Percentiles rank a stretch among this genome's conserved stretches.
These are phyloP conservation scores for Aspergillus proliferans DNA, from an alignment of 2,329 filamentous ascomycete genomes.

Conservation along the genomic window DNA sequence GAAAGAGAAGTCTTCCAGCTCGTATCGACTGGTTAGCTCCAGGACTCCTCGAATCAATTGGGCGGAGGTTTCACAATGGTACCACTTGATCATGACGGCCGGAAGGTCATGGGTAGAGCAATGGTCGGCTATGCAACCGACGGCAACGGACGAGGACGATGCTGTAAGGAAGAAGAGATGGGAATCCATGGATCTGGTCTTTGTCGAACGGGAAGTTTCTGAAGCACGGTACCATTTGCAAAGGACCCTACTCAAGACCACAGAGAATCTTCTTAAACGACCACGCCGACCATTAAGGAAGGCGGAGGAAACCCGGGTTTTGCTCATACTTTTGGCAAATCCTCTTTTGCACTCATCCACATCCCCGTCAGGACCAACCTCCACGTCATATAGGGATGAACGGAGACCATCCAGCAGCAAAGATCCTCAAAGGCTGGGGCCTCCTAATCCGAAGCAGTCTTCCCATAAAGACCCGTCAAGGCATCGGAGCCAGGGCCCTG, in stretches of 20 bases:
- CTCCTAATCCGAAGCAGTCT: slow-evolving; percentile 11
- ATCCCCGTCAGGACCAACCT: slow-evolving; percentile 10
- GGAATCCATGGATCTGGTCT: slow-evolving; percentile 38
- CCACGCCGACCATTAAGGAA: slow-evolving; percentile 64
- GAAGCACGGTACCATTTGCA: slow-evolving; percentile 66
- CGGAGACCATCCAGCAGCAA: slow-evolving; percentile 25
- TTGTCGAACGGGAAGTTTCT: slow-evolving; percentile 48
- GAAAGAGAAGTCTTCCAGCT: slow-evolving; percentile 27
- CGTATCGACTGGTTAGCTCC: slow-evolving; percentile 42
- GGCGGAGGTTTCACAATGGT: slow-evolving; percentile 67
- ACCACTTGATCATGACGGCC: slow-evolving; percentile 61
- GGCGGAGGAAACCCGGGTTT: slow-evolving; percentile 66
- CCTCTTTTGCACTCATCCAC: slow-evolving; percentile 59
- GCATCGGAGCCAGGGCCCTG: slow-evolving; percentile 39
- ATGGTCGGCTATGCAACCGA: slow-evolving; percentile 49
- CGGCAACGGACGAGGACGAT: slow-evolving; percentile 22
- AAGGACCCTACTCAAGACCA: slow-evolving; percentile 66
- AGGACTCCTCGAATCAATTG: slow-evolving; percentile 69
- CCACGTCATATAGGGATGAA: slow-evolving; percentile 15
- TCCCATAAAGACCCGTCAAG: slow-evolving; percentile 9
- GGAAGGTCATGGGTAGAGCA: slow-evolving; percentile 60
- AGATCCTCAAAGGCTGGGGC: slow-evolving; percentile 11
- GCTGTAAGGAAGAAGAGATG: slow-evolving; percentile 21
- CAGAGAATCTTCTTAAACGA: slow-evolving; percentile 71
- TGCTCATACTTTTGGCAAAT: slow-evolving; percentile 73